Base-by-base conservation (phyloP, 164 flowering plant genomes). In the Vitis rotundifolia region DNA sequence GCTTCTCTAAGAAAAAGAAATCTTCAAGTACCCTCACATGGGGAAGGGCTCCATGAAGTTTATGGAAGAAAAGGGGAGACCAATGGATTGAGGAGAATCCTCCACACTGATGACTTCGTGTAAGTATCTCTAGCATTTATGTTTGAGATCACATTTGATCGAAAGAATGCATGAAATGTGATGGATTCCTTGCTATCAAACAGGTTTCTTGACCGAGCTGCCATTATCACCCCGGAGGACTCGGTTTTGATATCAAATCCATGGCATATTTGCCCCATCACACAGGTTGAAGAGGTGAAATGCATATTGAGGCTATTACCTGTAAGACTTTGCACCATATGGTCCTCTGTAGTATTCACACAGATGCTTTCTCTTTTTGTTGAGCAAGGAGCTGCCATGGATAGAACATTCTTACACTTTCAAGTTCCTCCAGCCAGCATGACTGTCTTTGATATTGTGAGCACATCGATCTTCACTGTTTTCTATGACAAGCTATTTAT, bases 341-440 rank as follows among this genome's bases (percentile, higher is more conserved):
- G 80, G 52, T 81, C 76, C 71, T 84, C 81, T 4, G 75, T 78
- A 0, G 76, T 81, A 7, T 81, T 81, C 79, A 72, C 76, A 0
- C 88, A 86, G 63, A 81, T 84, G 88, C 49, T 73, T 5, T 84
- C 88, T 19, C 78, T 84, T 19, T 84, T 86, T 29, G 80, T 84
- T 5, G 85, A 83, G 56, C 88, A 86, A 73, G 90, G 86, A 29
- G 86, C 82, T 1, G 79, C 79, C 56, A 84, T 86, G 88, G 62
- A 82, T 66, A 70, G 77, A 0, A 28, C 12, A 28, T 18, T 84
- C 61, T 44, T 58, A 18, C 56, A 47, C 62, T 84, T 84, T 54
- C 80, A 77, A n/a, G 61, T 88, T 53, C 89, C 89, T 11, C 82
- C 90, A 0, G 87, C 92, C 2, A 83, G 89, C 80, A 83, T 88